phyloP scores from a whole-genome alignment of 2,329 filamentous ascomycete genomes.

The Aschersonia sp. region DNA sequence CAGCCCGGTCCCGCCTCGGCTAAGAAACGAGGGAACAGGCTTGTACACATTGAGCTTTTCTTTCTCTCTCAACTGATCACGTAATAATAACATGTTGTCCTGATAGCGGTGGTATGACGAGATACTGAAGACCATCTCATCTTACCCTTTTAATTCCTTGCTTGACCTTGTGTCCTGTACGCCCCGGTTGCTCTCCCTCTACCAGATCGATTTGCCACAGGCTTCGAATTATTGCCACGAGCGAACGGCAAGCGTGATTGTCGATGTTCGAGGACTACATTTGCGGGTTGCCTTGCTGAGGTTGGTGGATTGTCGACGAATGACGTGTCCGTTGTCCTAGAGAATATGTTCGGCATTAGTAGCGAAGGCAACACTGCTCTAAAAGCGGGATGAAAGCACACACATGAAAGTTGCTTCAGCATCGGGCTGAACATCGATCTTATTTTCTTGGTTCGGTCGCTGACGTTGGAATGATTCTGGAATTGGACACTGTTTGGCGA shows the following conservation, averaged over 20 bases:
- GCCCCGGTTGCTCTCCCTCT: slow-evolving; percentile 30
- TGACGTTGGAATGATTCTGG: slow-evolving; percentile 65
- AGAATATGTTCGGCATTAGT: not conserved
- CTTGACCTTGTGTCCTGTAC: slow-evolving; percentile 29
- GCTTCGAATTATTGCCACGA: slow-evolving; percentile 16
- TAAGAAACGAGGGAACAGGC: no score
- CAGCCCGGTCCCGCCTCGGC: no score
- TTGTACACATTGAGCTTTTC: no score
- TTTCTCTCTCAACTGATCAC: not conserved
- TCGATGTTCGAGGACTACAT: slow-evolving; percentile 27
- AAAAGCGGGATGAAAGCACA: slow-evolving; percentile 12
- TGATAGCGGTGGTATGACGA: no score
- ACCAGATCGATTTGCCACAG: slow-evolving; percentile 8
- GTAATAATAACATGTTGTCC: not conserved
- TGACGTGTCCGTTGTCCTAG: slow-evolving; percentile 76
- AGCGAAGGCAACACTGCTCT: not conserved
- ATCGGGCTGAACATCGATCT: slow-evolving; percentile 24
- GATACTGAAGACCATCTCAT: not conserved
- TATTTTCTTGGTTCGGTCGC: slow-evolving; percentile 26
- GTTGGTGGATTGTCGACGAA: slow-evolving; percentile 72
- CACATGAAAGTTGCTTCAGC: slow-evolving; percentile 76
- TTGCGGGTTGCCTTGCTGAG: slow-evolving; percentile 32
- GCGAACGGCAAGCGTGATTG: slow-evolving; percentile 33
- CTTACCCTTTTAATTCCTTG: slow-evolving; percentile 22
- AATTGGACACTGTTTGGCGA: slow-evolving; percentile 52